These are phyloP conservation scores for Kwoniella sp. DNA, from an alignment of 768 basidiomycete genomes.

Conservation along the genomic window DNA sequence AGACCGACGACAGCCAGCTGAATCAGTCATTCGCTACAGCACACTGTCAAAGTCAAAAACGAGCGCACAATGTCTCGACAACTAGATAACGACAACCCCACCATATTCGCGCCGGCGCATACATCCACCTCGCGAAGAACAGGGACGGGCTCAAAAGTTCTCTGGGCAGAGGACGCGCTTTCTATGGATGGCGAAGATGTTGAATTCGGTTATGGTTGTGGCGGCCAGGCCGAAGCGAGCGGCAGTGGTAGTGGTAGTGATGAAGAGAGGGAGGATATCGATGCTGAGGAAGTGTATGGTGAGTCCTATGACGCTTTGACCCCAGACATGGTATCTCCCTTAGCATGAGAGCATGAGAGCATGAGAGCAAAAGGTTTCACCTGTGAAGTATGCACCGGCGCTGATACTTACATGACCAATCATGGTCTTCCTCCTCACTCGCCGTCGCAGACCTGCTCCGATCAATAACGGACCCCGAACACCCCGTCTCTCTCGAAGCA, in stretches of 20 bases:
- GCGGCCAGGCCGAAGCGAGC: conserved; percentile 58
- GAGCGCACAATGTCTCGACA: conserved; percentile 40
- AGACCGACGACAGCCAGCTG: too few relatives aligned
- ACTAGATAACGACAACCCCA: conserved; percentile 82
- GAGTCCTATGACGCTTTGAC: conserved; percentile 21
- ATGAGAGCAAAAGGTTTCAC: too few relatives aligned
- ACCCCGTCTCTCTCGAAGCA: conserved; percentile 87
- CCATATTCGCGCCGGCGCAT: conserved; percentile 63
- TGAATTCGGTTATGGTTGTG: conserved; percentile 34
- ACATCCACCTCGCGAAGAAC: conserved; percentile 50
- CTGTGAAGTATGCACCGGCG: too few relatives aligned
- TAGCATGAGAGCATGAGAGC: background rate
- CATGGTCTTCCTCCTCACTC: background rate
- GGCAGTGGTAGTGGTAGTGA: conserved; percentile 58
- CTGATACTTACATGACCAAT: too few relatives aligned
- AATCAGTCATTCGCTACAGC: background rate
- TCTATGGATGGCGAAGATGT: conserved; percentile 50
- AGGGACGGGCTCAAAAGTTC: conserved; percentile 57
- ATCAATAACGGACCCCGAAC: conserved; percentile 91
- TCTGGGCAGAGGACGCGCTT: conserved; percentile 59
- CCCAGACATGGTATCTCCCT: background rate
- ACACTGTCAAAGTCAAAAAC: background rate
- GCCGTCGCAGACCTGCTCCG: conserved; percentile 74
- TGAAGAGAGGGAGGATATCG: conserved; percentile 62
- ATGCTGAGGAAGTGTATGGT: conserved; percentile 94